Base-by-base conservation (phyloP, 2,329 filamentous ascomycete species). In the Dissoconium aciculare region DNA sequence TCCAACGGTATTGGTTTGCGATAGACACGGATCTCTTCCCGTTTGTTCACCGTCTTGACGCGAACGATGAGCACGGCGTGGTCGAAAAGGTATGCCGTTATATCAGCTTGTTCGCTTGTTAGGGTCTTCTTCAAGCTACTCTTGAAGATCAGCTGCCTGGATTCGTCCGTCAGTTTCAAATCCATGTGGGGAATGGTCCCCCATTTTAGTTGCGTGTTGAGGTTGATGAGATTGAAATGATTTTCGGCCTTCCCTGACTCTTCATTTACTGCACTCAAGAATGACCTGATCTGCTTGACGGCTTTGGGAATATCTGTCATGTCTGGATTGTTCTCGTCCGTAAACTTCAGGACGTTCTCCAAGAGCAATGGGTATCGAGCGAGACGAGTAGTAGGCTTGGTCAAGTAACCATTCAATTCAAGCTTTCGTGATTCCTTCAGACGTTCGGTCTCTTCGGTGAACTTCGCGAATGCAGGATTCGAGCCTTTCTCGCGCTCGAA, bases 161-260 rank as follows among this genome's bases (percentile, higher is more conserved):
- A 81, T 46, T 93, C 84, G 47, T 98, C 89, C 0, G 84, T 93
- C 30, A 98, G 66, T 55, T 92, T 92, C 38, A 98, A 62, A 53
- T 98, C 89, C 28, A 95, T 85, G 49, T 78, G 80, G 50, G 94
- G 87, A 39, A 83, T 83, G 1, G 81, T 77, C 25, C 78, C 72
- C 66, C 92, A 98, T 40, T 87, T 83, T 41, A 98, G 71, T 46
- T 92, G 81, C 44, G 89, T 76, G 51, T 94, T 89, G 17, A 98
- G 68, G 44, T 84, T 80, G 55, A 87, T 78, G 34, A 98, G 62
- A 53, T 95, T 95, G 66, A 93, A 95, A 31, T 89, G 78, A 52
- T 98, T 98, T 57, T 98, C 89, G 1, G 89, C 84, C 60, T 92
- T 94, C 46, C 89, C 89, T 43, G 84, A 93, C 55, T 95, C 89